phyloP scores from a whole-genome alignment of 768 basidiomycete species.

The Hortiboletus flavorubellus region DNA sequence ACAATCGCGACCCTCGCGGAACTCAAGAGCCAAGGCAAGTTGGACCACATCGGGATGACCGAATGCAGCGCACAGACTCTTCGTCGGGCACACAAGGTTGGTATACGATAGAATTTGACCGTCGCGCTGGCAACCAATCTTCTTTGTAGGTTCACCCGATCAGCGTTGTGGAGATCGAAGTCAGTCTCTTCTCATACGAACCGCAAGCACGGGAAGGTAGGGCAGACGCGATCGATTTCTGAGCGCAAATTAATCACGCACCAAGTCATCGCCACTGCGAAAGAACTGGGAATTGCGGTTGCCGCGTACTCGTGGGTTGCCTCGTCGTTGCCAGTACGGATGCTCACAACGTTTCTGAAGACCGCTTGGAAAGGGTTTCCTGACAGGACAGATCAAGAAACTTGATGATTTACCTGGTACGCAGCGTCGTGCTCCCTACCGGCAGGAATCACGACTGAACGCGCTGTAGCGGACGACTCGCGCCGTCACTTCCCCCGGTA shows the following conservation, averaged over 20 bases:
- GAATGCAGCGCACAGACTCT: slow-evolving; percentile 53
- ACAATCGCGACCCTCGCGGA: slow-evolving; percentile 40
- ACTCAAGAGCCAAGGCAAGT: slow-evolving; percentile 29
- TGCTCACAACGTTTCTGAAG: slow-evolving; percentile 25
- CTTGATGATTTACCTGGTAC: slow-evolving; percentile 32
- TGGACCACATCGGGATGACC: slow-evolving; percentile 57
- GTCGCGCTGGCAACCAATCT: neutral
- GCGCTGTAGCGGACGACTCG: slow-evolving; percentile 36
- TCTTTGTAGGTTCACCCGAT: slow-evolving; percentile 47
- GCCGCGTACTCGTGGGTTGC: slow-evolving; percentile 51
- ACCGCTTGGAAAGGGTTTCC: slow-evolving; percentile 48
- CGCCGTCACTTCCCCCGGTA: slow-evolving; percentile 39
- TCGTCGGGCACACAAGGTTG: slow-evolving; percentile 31
- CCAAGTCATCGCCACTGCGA: slow-evolving; percentile 50
- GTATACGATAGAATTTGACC: neutral
- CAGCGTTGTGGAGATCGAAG: slow-evolving; percentile 63
- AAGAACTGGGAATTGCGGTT: slow-evolving; percentile 53
- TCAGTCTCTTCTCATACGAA: slow-evolving; percentile 58
- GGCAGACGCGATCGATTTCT: neutral
- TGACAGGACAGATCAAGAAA: slow-evolving; percentile 47
- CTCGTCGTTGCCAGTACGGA: neutral
- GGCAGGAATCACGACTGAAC: neutral
- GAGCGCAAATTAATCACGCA: neutral
- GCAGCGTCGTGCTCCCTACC: neutral
- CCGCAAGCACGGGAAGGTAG: slow-evolving; percentile 44